Evolutionary conservation across 306 rosid species (phyloP).

Genomic region (Myrica gale): DNA sequence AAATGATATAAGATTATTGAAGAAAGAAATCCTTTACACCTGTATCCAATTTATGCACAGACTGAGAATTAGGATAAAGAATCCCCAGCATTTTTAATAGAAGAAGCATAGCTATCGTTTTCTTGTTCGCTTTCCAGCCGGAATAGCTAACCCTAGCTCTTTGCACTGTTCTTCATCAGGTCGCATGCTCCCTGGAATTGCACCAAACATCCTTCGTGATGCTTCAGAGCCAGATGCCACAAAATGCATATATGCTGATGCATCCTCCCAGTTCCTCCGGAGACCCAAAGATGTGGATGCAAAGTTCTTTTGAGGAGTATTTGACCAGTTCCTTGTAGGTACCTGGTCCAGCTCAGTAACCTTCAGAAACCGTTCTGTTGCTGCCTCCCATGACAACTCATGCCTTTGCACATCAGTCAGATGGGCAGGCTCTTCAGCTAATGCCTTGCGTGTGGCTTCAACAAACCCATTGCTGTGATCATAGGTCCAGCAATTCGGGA

Average conservation of each 20-base stretch:
- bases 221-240: slow-evolving; percentile 70
- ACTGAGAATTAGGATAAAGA: neutral
- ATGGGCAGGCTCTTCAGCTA: slow-evolving; percentile 60
- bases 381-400: slow-evolving; percentile 86
- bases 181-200: slow-evolving; percentile 73
- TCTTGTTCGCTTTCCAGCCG: slow-evolving; percentile 31
- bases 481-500: slow-evolving; percentile 74
- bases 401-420: slow-evolving; percentile 60
- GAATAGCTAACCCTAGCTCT: slow-evolving; percentile 63
- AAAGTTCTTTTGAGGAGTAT: slow-evolving; percentile 40
- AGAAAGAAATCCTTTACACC: neutral
- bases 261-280: slow-evolving; percentile 47
- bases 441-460: slow-evolving; percentile 51
- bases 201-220: slow-evolving; percentile 78
- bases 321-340: slow-evolving; percentile 24
- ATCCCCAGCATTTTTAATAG: slow-evolving; percentile 6
- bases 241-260: slow-evolving; percentile 70
- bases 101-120: slow-evolving; percentile 22
- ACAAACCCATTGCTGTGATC: slow-evolving; percentile 54
- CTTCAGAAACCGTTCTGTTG: slow-evolving; percentile 74
- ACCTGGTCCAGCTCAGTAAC: slow-evolving; percentile 53
- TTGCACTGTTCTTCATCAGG: slow-evolving; percentile 74
- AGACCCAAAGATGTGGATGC: slow-evolving; percentile 51
- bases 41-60: neutral
- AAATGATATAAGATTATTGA: neutral